phyloP scores from a whole-genome alignment of 2,329 filamentous ascomycete species.

The Akanthomyces uredinophilus region DNA sequence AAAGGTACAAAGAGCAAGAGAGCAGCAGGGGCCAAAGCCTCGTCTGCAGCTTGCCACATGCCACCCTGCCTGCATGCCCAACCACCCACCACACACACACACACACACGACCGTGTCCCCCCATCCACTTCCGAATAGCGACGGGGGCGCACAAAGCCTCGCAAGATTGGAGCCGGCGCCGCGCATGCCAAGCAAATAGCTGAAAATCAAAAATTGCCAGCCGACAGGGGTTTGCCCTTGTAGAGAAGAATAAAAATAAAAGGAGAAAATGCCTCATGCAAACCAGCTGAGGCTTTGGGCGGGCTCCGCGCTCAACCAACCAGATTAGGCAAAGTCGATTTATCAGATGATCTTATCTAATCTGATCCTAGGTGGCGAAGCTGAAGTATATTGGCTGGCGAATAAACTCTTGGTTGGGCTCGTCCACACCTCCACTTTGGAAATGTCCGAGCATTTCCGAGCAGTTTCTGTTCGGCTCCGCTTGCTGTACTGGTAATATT shows the following conservation, averaged over 20 bases:
- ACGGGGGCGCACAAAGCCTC: background rate
- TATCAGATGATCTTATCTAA: conserved; percentile 6
- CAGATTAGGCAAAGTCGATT: background rate
- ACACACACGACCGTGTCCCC: background rate
- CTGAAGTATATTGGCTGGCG: background rate
- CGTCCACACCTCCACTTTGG: background rate
- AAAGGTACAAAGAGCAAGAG: too few relatives aligned
- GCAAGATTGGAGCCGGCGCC: background rate
- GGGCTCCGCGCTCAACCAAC: background rate
- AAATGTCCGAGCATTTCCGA: conserved; percentile 2
- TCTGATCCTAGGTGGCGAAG: background rate
- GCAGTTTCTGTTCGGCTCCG: background rate
- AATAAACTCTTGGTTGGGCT: background rate
- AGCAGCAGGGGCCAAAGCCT: background rate
- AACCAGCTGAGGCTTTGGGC: background rate
- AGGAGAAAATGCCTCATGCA: background rate
- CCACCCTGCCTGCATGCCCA: background rate
- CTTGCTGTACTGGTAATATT: background rate
- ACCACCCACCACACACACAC: too few relatives aligned
- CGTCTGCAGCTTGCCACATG: background rate
- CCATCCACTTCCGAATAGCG: background rate
- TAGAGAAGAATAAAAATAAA: background rate
- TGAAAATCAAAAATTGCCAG: background rate
- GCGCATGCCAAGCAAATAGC: conserved; percentile 1
- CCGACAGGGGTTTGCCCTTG: background rate